phyloP scores from a whole-genome alignment of 1,139 yeast genomes.

The Scheffersomyces titani region DNA sequence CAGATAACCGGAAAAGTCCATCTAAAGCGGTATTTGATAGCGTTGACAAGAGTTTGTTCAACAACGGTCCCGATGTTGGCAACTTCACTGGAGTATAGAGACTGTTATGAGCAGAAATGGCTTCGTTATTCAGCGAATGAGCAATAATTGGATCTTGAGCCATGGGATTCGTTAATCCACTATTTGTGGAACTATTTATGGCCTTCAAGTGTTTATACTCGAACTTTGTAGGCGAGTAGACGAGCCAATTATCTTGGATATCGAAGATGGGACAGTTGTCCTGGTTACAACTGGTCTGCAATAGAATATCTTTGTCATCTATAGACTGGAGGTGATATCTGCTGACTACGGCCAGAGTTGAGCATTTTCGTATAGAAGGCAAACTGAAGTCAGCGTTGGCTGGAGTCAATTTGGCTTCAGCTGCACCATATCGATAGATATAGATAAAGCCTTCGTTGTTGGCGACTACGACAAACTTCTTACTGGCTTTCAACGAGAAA shows the following conservation, averaged over 20 bases:
- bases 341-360: constrained; percentile 25
- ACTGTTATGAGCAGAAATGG: not conserved
- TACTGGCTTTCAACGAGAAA: constrained; percentile 22
- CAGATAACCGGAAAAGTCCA: constrained; percentile 51
- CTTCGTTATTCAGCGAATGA: constrained; percentile 2
- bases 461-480: constrained; percentile 22
- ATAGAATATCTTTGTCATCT: constrained; percentile 21
- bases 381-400: constrained; percentile 23
- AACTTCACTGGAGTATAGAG: constrained; percentile 46
- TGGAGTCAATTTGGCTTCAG: constrained; percentile 6
- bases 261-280: constrained; percentile 50
- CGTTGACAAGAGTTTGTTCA: constrained; percentile 47
- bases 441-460: constrained; percentile 26
- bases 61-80: constrained; percentile 47
- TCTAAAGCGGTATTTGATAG: constrained; percentile 58
- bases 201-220: constrained; percentile 36
- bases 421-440: constrained; percentile 13
- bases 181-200: constrained; percentile 13
- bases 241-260: constrained; percentile 52
- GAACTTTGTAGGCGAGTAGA: constrained; percentile 43
- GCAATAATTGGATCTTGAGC: constrained; percentile 13
- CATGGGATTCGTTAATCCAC: not conserved
- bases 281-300: constrained; percentile 34
- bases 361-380: constrained; percentile 22
- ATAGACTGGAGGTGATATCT: constrained; percentile 13